phyloP scores from a whole-genome alignment of 2,329 filamentous ascomycete species.

The Leptographium procerum region DNA sequence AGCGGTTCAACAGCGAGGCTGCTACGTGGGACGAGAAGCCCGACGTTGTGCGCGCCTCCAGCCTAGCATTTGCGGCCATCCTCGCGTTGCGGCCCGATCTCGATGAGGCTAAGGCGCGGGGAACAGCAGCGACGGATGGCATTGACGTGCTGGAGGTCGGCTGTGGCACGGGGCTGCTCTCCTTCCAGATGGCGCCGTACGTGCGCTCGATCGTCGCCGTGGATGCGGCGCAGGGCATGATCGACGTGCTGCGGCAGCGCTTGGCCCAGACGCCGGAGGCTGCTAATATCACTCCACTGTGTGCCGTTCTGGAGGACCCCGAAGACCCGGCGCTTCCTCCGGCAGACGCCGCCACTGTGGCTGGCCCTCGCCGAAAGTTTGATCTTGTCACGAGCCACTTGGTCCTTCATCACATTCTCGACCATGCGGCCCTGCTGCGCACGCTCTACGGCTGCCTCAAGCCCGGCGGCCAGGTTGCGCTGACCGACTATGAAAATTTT shows the following conservation, averaged over 20 bases:
- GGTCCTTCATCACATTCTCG: slow-evolving; percentile 43
- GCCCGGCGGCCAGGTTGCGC: slow-evolving; percentile 33
- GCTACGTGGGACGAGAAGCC: slow-evolving; percentile 42
- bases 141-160: slow-evolving; percentile 43
- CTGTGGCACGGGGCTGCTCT: slow-evolving; percentile 44
- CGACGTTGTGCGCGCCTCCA: slow-evolving; percentile 31
- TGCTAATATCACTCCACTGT: slow-evolving; percentile 27
- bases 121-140: slow-evolving; percentile 4
- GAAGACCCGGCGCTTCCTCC: slow-evolving; percentile 31
- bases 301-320: slow-evolving; percentile 34
- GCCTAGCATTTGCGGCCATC: slow-evolving; percentile 33
- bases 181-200: slow-evolving; percentile 34
- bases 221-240: slow-evolving; percentile 44
- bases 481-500: slow-evolving; percentile 48
- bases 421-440: slow-evolving; percentile 27
- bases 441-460: slow-evolving; percentile 36
- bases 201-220: slow-evolving; percentile 37
- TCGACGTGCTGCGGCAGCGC: slow-evolving; percentile 35
- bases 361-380: slow-evolving; percentile 26
- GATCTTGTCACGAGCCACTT: slow-evolving; percentile 42
- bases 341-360: slow-evolving; percentile 16
- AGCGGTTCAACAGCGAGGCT: slow-evolving; percentile 44
- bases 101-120: slow-evolving; percentile 8
- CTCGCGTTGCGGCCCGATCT: slow-evolving; percentile 23
- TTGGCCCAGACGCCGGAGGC: slow-evolving; percentile 28